phyloP scores from a whole-genome alignment of 176 grass and related monocot species.

The Echinochloa phyllopogon region DNA sequence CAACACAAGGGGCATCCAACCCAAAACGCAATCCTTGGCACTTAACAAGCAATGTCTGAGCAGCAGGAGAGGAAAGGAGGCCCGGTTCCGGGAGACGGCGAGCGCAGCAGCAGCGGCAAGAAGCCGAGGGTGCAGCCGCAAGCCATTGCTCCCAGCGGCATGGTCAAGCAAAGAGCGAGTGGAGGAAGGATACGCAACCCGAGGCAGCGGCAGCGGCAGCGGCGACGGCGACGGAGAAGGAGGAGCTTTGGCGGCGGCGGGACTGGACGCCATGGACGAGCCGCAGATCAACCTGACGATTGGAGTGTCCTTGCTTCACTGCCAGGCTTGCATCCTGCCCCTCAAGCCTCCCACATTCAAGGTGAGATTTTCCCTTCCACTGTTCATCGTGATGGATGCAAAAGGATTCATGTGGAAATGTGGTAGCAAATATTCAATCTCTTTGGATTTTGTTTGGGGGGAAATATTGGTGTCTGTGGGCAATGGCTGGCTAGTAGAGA shows the following conservation, averaged over 20 bases:
- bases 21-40: neutral
- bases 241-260: neutral
- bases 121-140: neutral
- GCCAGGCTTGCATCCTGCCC: neutral
- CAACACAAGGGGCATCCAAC: neutral
- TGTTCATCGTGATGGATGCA: neutral
- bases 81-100: neutral
- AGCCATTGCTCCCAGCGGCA: neutral
- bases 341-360: constrained; percentile 32
- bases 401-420: too few relatives aligned
- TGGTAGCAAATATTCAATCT: neutral
- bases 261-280: neutral
- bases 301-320: constrained; percentile 9
- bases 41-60: neutral
- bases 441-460: neutral
- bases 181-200: neutral
- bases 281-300: neutral
- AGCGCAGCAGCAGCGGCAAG: neutral
- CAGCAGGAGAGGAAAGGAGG: neutral
- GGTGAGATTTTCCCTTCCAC: neutral
- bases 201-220: neutral
- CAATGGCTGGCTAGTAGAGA: too few relatives aligned
- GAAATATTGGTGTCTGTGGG: too few relatives aligned
- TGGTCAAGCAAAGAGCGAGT: neutral
- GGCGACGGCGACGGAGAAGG: neutral